Evolutionary conservation across 345 rosid genomes (phyloP).

Genomic region (Adansonia digitata): DNA sequence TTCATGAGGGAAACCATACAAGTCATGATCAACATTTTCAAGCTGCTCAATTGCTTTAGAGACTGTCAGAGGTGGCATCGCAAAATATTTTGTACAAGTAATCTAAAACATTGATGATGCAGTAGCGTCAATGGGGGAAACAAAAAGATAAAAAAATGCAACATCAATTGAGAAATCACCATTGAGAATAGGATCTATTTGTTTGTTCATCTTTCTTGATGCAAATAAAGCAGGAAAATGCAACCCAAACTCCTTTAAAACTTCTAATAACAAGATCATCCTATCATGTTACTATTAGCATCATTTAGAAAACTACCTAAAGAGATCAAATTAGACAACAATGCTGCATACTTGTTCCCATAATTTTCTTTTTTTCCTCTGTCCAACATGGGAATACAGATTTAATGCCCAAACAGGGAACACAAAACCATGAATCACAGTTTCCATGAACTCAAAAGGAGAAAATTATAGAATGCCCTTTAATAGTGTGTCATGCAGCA

Average conservation of each 20-base stretch:
- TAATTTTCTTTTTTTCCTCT: background rate
- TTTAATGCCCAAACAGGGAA: background rate
- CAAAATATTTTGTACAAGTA: slow-evolving; percentile 81
- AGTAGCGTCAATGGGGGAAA: background rate
- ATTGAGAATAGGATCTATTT: background rate
- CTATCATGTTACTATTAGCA: background rate
- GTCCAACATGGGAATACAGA: background rate
- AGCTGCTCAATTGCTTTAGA: slow-evolving; percentile 85
- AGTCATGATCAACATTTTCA: slow-evolving; percentile 76
- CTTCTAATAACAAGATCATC: background rate
- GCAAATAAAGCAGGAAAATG: background rate
- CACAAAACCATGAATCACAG: background rate
- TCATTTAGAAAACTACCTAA: background rate
- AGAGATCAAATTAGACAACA: background rate
- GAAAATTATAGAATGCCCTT: background rate
- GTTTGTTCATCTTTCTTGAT: background rate
- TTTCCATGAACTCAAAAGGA: background rate
- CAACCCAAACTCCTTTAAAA: background rate
- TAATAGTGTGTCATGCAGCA: background rate
- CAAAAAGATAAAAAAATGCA: background rate
- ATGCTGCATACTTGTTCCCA: background rate
- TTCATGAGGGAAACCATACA: slow-evolving; percentile 82
- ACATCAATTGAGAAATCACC: no score
- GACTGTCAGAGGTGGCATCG: slow-evolving; percentile 84
- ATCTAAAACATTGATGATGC: slow-evolving; percentile 35